These are phyloP conservation scores for Chloranthus sessilifolius DNA, from an alignment of 164 flowering plant species.

Conservation along the genomic window DNA sequence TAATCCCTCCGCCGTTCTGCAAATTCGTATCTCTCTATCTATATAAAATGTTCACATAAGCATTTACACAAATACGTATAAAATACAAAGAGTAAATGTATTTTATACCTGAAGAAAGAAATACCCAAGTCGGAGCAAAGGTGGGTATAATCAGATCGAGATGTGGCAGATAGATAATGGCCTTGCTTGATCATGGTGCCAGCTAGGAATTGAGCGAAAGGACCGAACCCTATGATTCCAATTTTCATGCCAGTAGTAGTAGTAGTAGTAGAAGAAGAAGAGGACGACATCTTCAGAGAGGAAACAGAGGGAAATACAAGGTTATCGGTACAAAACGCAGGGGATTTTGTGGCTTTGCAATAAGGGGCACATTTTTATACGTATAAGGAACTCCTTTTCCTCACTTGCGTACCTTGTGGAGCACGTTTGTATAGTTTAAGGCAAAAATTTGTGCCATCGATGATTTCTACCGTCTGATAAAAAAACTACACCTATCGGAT, in stretches of 20 bases:
- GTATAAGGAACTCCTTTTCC: too few species aligned
- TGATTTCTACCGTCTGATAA: too few species aligned
- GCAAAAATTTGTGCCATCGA: too few species aligned
- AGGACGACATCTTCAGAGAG: conserved; percentile 7
- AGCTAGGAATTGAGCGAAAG: conserved; percentile 62
- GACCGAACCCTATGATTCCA: conserved; percentile 68
- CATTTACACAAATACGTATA: neutral
- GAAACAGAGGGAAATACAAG: conserved; percentile 1
- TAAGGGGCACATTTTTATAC: too few species aligned
- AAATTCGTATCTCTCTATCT: neutral
- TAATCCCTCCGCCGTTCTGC: conserved; percentile 28
- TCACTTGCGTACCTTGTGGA: too few species aligned
- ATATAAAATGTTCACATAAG: neutral
- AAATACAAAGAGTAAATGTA: neutral
- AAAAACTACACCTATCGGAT: too few species aligned
- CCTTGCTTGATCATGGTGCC: conserved; percentile 61
- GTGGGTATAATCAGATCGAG: conserved; percentile 55
- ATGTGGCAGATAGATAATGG: conserved; percentile 51
- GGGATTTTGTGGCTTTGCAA: too few species aligned
- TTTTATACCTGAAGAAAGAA: conserved; percentile 43
- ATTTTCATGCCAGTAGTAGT: conserved; percentile 25
- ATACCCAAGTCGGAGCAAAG: conserved; percentile 37
- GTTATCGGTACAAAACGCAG: too few species aligned
- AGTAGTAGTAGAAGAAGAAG: conserved; percentile 16
- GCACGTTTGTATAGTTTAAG: too few species aligned